phyloP scores from a whole-genome alignment of 1,139 yeast species.

The Suhomyces taliae region DNA sequence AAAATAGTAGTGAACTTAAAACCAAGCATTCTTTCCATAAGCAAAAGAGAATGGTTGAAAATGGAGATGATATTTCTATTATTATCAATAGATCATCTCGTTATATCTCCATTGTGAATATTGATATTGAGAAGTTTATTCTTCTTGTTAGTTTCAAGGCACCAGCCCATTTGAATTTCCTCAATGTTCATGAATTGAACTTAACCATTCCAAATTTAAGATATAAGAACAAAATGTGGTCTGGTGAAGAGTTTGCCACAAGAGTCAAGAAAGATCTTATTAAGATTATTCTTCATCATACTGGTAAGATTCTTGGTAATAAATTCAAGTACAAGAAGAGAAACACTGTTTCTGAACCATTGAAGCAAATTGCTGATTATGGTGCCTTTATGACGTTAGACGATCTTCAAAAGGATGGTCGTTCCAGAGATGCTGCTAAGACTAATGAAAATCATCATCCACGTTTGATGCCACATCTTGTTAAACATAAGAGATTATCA shows the following conservation, averaged over 20 bases:
- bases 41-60: conserved; percentile 10
- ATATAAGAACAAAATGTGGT: conserved; percentile 73
- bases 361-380: conserved; percentile 46
- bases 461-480: conserved; percentile 6
- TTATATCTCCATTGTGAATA: conserved; percentile 61
- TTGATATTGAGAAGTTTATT: conserved; percentile 53
- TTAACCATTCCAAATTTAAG: conserved; percentile 65
- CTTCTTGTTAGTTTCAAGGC: conserved; percentile 77
- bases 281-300: conserved; percentile 65
- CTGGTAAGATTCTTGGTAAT: conserved; percentile 80
- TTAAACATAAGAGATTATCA: background rate
- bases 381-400: conserved; percentile 38
- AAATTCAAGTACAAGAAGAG: conserved; percentile 55
- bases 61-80: conserved; percentile 45
- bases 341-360: conserved; percentile 32
- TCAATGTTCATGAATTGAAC: conserved; percentile 70
- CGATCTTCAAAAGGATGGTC: conserved; percentile 38
- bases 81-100: conserved; percentile 69
- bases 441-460: conserved; percentile 10
- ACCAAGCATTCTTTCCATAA: background rate
- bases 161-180: conserved; percentile 59
- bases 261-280: conserved; percentile 68
- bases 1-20: conserved; percentile 1
- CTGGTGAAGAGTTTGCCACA: conserved; percentile 68
- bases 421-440: conserved; percentile 23